Conservation (phyloP, 345 rosid species). For the Angophora floribunda region DNA sequence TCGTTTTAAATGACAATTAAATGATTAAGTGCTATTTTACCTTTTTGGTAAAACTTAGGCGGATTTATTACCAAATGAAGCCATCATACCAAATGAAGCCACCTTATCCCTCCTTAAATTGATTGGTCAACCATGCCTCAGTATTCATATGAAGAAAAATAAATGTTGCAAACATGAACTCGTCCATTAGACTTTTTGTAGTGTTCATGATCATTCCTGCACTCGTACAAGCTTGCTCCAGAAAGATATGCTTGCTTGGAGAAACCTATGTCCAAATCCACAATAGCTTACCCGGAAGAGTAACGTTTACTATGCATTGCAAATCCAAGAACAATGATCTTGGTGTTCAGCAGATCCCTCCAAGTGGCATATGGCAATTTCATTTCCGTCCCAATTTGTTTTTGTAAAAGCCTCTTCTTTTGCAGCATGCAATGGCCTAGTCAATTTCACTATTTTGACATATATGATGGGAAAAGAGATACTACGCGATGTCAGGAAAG, state of each 20-base stretch:
- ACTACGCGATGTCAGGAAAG: too few species aligned
- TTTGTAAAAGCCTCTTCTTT: too few species aligned
- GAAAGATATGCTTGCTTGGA: neutral
- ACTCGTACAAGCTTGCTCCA: neutral
- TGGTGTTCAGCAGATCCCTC: neutral
- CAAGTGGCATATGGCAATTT: neutral
- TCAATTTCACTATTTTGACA: accelerated
- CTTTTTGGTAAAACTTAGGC: neutral
- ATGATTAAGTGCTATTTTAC: neutral
- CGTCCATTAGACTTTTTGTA: neutral
- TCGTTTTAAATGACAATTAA: neutral
- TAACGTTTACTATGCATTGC: neutral
- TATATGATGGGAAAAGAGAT: too few species aligned
- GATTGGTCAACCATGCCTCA: neutral
- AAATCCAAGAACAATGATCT: neutral
- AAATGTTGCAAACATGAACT: neutral
- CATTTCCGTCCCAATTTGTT: neutral
- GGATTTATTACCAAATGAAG: neutral
- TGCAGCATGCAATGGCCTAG: too few species aligned
- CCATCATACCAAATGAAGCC: neutral
- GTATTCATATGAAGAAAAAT: neutral
- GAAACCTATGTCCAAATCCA: neutral
- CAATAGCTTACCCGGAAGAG: neutral
- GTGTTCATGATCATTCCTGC: neutral
- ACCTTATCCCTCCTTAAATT: neutral